These are phyloP conservation scores for Brassica carinata DNA, from an alignment of 345 rosid species.

Conservation along the genomic window DNA sequence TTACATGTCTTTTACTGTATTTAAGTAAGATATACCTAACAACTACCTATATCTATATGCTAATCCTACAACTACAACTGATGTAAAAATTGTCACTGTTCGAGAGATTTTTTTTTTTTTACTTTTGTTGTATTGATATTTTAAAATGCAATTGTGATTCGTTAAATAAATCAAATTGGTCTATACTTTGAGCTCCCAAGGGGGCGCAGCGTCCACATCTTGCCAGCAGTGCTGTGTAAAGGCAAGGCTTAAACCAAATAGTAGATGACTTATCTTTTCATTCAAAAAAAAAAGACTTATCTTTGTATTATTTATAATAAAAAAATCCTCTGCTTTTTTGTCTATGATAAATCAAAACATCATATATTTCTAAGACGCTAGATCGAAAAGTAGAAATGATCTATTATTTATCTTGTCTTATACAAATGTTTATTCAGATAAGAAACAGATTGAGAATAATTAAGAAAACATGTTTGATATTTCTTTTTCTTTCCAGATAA, in stretches of 20 bases:
- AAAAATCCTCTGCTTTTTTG: neutral
- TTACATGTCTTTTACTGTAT: neutral
- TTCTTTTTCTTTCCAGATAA: no score
- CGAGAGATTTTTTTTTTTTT: neutral
- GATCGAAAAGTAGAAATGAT: neutral
- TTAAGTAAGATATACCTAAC: neutral
- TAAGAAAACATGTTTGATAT: no score
- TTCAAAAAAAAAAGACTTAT: no score
- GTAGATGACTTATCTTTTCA: slow-evolving; percentile 19
- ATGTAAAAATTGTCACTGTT: neutral
- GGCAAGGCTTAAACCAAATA: slow-evolving; percentile 7
- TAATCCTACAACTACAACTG: neutral
- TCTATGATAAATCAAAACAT: neutral
- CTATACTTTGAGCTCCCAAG: slow-evolving; percentile 8
- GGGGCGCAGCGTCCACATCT: slow-evolving; percentile 25
- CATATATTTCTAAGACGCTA: neutral
- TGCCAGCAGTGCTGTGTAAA: slow-evolving; percentile 30
- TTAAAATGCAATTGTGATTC: neutral
- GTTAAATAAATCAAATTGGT: neutral
- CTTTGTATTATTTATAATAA: no score
- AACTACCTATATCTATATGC: neutral
- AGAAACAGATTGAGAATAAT: no score
- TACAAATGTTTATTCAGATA: neutral
- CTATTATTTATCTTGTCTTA: neutral
- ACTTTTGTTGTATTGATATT: neutral